These are phyloP conservation scores for Pseudozyma tsukubaensis DNA, from an alignment of 1,284 basidiomycete genomes.

Conservation along the genomic window DNA sequence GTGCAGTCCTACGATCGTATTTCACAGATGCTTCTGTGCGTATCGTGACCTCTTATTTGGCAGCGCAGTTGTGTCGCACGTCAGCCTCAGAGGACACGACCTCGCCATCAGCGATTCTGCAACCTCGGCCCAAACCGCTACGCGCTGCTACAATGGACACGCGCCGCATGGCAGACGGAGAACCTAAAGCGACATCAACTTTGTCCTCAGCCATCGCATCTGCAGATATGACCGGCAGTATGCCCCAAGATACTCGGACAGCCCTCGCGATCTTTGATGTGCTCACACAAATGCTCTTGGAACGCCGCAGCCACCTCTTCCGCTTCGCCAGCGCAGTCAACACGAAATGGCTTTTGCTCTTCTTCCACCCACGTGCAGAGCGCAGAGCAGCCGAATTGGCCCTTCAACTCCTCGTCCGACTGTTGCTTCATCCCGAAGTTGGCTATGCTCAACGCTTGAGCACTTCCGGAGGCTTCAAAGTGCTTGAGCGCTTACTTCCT, in stretches of 20 bases:
- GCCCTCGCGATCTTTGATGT: constrained; percentile 49
- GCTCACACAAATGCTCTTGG: constrained; percentile 37
- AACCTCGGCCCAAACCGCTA: constrained; percentile 10
- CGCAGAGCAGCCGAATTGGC: constrained; percentile 35
- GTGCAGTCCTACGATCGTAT: constrained; percentile 70
- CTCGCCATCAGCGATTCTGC: background rate
- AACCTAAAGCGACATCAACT: background rate
- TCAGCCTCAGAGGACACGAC: constrained; percentile 59
- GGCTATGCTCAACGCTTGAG: constrained; percentile 73
- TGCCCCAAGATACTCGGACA: constrained; percentile 10
- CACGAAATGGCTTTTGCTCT: constrained; percentile 59
- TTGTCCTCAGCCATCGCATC: background rate
- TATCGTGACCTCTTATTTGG: constrained; percentile 84
- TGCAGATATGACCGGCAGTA: background rate
- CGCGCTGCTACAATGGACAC: constrained; percentile 15
- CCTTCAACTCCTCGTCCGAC: constrained; percentile 42
- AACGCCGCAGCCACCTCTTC: constrained; percentile 43
- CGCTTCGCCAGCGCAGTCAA: constrained; percentile 43
- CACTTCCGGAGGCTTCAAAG: constrained; percentile 77
- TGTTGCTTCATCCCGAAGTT: constrained; percentile 32
- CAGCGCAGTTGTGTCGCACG: constrained; percentile 78
- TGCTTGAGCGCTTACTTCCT: constrained; percentile 79
- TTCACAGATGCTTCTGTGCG: constrained; percentile 83
- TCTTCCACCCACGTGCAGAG: constrained; percentile 59
- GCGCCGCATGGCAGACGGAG: background rate